phyloP scores from a whole-genome alignment of 2,329 filamentous ascomycete species.

The Calonectria crousiana region DNA sequence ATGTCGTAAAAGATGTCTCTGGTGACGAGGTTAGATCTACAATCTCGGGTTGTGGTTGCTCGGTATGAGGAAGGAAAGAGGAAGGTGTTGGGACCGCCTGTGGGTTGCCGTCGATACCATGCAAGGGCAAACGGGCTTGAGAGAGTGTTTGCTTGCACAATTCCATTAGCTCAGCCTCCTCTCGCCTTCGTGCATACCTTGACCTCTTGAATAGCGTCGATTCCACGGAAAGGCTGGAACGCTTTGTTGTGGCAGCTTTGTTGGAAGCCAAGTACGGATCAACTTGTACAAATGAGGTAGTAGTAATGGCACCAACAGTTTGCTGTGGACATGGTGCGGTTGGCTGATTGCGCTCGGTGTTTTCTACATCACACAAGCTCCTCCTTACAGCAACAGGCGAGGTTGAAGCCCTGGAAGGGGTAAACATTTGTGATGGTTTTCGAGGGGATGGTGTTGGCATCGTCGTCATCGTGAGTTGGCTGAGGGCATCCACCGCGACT shows the following conservation, averaged over 20 bases:
- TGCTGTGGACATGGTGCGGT: not conserved
- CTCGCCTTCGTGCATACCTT: conserved; percentile 7
- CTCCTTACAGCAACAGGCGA: conserved; percentile 26
- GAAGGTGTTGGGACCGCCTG: conserved; percentile 22
- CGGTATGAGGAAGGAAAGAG: not conserved
- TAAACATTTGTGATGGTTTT: conserved; percentile 42
- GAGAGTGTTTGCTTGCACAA: conserved; percentile 7
- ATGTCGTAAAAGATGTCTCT: conserved; percentile 20
- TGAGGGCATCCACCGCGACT: conserved; percentile 56
- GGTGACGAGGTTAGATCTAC: conserved; percentile 33
- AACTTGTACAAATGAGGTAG: conserved; percentile 26
- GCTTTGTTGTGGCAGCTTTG: conserved; percentile 4
- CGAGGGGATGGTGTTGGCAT: conserved; percentile 50
- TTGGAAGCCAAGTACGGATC: not conserved
- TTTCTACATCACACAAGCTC: not conserved
- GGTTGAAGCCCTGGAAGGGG: conserved; percentile 28
- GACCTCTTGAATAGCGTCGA: conserved; percentile 36
- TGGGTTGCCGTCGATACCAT: conserved; percentile 41
- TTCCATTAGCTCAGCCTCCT: not conserved
- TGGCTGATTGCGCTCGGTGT: not conserved
- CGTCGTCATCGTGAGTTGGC: conserved; percentile 58
- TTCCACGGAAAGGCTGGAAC: not conserved
- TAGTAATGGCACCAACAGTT: conserved; percentile 18
- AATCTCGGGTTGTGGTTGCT: conserved; percentile 1
- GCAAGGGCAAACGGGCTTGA: conserved; percentile 36